phyloP scores from a whole-genome alignment of 2,329 filamentous ascomycete species.

The Chrysoporthe cubensis region DNA sequence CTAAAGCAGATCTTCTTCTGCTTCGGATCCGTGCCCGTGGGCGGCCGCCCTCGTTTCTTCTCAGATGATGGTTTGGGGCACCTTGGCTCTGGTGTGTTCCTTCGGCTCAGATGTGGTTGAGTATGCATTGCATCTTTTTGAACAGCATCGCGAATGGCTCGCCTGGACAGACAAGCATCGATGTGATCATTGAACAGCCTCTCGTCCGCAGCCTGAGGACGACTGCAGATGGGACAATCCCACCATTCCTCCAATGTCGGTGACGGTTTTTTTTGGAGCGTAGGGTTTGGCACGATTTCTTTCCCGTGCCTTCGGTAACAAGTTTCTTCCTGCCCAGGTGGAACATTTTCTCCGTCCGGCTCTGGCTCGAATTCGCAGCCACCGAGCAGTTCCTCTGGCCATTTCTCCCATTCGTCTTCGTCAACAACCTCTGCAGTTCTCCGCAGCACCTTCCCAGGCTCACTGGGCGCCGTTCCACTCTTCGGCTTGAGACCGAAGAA shows the following conservation, averaged over 20 bases:
- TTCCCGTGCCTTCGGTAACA: conserved; percentile 50
- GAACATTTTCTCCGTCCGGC: conserved; percentile 55
- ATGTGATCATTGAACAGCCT: conserved; percentile 86
- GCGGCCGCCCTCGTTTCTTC: conserved; percentile 45
- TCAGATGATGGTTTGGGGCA: conserved; percentile 36
- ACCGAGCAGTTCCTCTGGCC: conserved; percentile 66
- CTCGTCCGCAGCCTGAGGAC: conserved; percentile 76
- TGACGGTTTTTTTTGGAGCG: conserved; percentile 41
- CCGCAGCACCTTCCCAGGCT: conserved; percentile 26
- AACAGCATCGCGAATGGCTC: conserved; percentile 83
- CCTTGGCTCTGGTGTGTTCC: conserved; percentile 44
- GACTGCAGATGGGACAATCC: conserved; percentile 87
- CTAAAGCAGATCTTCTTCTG: conserved; percentile 60
- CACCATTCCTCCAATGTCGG: conserved; percentile 60
- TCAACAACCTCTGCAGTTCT: conserved; percentile 34
- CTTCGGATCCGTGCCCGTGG: conserved; percentile 44
- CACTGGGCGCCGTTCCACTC: conserved; percentile 21
- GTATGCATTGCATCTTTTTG: conserved; percentile 51
- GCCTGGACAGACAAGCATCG: conserved; percentile 84
- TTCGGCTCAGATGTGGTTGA: conserved; percentile 29
- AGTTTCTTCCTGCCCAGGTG: conserved; percentile 52
- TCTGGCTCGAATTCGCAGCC: conserved; percentile 30
- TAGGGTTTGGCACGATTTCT: conserved; percentile 56
- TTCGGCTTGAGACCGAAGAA: conserved; percentile 73
- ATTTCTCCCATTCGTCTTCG: conserved; percentile 65